Conservation (phyloP, 306 rosid genomes). For the Benincasa hispida region DNA sequence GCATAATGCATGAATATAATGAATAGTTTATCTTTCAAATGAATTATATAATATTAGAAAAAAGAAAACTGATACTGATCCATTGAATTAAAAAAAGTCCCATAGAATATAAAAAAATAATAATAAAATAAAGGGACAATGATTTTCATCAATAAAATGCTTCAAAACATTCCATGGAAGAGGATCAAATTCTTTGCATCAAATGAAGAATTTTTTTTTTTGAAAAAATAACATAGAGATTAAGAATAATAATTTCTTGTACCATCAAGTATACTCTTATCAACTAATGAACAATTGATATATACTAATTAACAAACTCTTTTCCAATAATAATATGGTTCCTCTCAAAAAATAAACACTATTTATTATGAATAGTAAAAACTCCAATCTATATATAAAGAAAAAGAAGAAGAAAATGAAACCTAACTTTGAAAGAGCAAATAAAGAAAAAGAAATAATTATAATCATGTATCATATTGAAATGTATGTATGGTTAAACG, state of each 20-base stretch:
- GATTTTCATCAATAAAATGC: background rate
- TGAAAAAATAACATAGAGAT: background rate
- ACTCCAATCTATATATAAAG: no score
- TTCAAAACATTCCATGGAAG: background rate
- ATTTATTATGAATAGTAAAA: no score
- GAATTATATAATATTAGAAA: background rate
- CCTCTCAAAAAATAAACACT: no score
- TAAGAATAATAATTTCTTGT: background rate
- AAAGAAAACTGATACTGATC: background rate
- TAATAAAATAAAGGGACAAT: background rate
- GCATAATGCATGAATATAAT: background rate
- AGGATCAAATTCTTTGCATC: background rate
- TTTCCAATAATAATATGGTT: no score
- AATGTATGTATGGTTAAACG: no score
- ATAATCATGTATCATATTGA: no score
- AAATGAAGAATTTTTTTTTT: background rate
- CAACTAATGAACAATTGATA: background rate
- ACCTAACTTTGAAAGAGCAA: no score
- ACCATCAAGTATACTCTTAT: background rate
- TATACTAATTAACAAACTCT: background rate
- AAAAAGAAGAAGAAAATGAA: no score
- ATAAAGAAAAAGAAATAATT: no score
- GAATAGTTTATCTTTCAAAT: background rate
- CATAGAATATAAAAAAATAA: background rate
- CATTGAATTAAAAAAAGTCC: background rate